Evolutionary conservation across 169 alveolate genomes (phyloP).

Genomic region (Cryptosporidium baileyi): DNA sequence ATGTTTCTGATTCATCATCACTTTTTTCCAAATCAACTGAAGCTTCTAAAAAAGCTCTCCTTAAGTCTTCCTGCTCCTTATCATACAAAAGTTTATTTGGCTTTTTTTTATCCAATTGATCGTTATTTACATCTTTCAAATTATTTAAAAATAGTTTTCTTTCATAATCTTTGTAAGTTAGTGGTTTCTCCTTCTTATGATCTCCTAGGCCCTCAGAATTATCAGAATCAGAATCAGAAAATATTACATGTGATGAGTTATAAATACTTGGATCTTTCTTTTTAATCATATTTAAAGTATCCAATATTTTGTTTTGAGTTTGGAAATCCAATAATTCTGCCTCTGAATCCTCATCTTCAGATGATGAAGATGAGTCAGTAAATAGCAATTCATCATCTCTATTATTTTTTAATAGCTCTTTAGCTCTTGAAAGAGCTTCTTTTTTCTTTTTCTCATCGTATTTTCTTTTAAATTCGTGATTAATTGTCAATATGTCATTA

Average conservation of each 20-base stretch:
- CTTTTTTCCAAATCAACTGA: conserved; percentile 36
- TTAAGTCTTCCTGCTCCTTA: conserved; percentile 65
- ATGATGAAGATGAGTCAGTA: conserved; percentile 41
- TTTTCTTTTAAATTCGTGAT: conserved; percentile 18
- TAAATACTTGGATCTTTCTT: conserved; percentile 80
- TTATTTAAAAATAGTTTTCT: conserved; percentile 14
- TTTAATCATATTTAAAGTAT: conserved; percentile 76
- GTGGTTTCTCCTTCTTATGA: conserved; percentile 7
- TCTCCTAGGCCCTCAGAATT: not conserved
- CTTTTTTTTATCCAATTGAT: not conserved
- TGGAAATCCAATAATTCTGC: conserved; percentile 77
- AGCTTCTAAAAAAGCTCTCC: conserved; percentile 66
- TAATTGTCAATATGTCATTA: not conserved
- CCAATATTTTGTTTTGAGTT: conserved; percentile 79
- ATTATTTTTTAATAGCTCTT: conserved; percentile 4
- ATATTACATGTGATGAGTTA: conserved; percentile 73
- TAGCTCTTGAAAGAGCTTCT: conserved; percentile 57
- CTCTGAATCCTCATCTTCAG: conserved; percentile 79
- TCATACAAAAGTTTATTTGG: conserved; percentile 5
- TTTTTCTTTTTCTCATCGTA: conserved; percentile 48
- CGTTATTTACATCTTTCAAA: conserved; percentile 15
- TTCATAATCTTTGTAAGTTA: conserved; percentile 68
- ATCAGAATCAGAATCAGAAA: conserved; percentile 52
- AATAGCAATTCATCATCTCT: not conserved
- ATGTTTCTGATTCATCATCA: conserved; percentile 25